phyloP scores from a whole-genome alignment of 73 alveolate species.

The Tetrahymena elliotti region DNA sequence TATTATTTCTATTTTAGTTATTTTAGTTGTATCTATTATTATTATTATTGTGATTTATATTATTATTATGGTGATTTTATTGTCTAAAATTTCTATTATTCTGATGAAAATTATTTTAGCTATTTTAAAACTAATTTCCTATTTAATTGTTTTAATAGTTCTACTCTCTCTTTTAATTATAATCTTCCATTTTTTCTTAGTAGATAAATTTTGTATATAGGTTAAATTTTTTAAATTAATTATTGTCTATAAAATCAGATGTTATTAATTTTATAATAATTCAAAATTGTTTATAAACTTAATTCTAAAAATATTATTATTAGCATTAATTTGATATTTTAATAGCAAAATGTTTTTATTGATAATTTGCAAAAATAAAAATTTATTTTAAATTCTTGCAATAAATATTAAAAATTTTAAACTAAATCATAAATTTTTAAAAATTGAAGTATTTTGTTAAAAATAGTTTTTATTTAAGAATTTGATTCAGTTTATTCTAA shows the following conservation, averaged over 20 bases:
- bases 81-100: neutral
- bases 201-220: neutral
- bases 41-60: neutral
- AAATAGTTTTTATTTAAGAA: too few species aligned
- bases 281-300: too few species aligned
- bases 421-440: too few species aligned
- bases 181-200: neutral
- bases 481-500: too few species aligned
- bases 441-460: too few species aligned
- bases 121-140: neutral
- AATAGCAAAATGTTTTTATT: too few species aligned
- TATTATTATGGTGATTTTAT: neutral
- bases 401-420: too few species aligned
- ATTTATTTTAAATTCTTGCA: too few species aligned
- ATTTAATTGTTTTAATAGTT: neutral
- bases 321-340: too few species aligned
- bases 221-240: neutral
- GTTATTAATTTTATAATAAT: too few species aligned
- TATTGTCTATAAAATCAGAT: neutral
- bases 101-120: neutral
- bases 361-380: too few species aligned
- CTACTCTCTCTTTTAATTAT: neutral
- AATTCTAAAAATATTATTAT: too few species aligned
- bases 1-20: neutral
- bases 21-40: neutral